Evolutionary conservation across 306 rosid genomes (phyloP).

Genomic region (peach (Prunus persica)): DNA sequence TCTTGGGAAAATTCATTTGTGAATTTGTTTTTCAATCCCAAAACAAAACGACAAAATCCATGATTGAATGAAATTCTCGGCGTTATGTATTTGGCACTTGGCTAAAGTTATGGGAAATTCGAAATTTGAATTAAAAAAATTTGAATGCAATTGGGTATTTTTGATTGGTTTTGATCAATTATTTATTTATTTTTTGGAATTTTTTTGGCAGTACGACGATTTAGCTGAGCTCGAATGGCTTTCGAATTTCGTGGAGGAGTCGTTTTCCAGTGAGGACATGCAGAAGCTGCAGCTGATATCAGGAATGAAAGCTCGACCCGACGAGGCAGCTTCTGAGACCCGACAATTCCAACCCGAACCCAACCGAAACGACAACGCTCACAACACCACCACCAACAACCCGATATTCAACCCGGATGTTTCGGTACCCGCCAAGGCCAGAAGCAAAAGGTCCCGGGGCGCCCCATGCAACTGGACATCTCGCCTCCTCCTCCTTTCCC

Average conservation of each 20-base stretch:
- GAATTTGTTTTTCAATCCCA: constrained; percentile 6
- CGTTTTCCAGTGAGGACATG: constrained; percentile 78
- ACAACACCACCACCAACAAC: neutral
- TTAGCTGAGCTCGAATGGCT: constrained; percentile 92
- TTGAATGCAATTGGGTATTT: neutral
- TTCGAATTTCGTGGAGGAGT: constrained; percentile 78
- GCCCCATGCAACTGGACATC: constrained; percentile 87
- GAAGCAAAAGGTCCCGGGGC: constrained; percentile 82
- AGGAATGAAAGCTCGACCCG: constrained; percentile 46
- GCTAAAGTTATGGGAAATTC: neutral
- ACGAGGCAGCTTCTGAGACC: constrained; percentile 31
- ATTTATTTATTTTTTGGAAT: neutral
- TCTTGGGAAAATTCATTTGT: neutral
- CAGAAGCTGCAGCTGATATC: constrained; percentile 76
- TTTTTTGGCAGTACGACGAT: constrained; percentile 63
- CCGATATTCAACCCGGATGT: constrained; percentile 43
- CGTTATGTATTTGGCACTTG: constrained; percentile 2
- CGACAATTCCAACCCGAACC: constrained; percentile 31
- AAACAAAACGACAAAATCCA: neutral
- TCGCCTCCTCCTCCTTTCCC: constrained; percentile 56
- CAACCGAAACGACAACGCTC: constrained; percentile 6
- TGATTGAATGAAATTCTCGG: neutral
- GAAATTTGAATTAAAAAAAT: neutral
- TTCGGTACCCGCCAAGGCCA: constrained; percentile 76
- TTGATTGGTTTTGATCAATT: neutral